phyloP scores from a whole-genome alignment of 495 filamentous ascomycete species.

The Massariosphaeria phaeospora region DNA sequence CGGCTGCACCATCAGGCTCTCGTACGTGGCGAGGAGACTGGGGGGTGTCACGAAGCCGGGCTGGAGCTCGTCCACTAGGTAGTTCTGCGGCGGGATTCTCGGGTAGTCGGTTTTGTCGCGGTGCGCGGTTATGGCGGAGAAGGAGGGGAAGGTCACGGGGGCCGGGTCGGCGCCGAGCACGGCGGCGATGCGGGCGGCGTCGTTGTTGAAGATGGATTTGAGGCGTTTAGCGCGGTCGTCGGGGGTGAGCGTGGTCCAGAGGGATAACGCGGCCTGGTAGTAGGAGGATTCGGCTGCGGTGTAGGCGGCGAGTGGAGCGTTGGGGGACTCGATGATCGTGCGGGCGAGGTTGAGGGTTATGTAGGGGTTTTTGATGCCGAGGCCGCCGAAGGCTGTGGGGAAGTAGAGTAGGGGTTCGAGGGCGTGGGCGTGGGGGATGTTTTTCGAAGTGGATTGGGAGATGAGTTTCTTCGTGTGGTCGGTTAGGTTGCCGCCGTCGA shows the following conservation, averaged over 20 bases:
- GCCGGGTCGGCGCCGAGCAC: background rate
- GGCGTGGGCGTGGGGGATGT: background rate
- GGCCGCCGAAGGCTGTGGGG: constrained; percentile 21
- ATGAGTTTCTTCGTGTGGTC: constrained; percentile 12
- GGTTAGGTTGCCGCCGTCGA: constrained; percentile 11
- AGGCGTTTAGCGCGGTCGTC: background rate
- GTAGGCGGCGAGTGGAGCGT: background rate
- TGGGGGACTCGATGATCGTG: constrained; percentile 2
- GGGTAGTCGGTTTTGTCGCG: constrained; percentile 3
- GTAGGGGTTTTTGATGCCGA: constrained; percentile 29
- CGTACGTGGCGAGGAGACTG: background rate
- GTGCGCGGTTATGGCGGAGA: constrained; percentile 3
- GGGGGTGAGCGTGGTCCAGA: background rate
- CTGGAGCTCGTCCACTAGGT: background rate
- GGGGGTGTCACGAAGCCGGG: constrained; percentile 2
- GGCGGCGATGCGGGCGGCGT: background rate
- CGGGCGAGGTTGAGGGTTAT: constrained; percentile 15
- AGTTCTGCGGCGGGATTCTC: background rate
- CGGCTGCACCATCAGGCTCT: constrained; percentile 2
- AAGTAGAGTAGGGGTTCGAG: constrained; percentile 25
- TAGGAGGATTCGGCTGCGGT: constrained; percentile 7
- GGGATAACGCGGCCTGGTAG: constrained; percentile 11
- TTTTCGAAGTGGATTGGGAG: background rate
- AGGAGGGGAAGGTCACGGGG: constrained; percentile 10
- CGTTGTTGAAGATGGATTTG: background rate